Conservation (phyloP, 208 protist species). For the Herpetomonas tarakana region DNA sequence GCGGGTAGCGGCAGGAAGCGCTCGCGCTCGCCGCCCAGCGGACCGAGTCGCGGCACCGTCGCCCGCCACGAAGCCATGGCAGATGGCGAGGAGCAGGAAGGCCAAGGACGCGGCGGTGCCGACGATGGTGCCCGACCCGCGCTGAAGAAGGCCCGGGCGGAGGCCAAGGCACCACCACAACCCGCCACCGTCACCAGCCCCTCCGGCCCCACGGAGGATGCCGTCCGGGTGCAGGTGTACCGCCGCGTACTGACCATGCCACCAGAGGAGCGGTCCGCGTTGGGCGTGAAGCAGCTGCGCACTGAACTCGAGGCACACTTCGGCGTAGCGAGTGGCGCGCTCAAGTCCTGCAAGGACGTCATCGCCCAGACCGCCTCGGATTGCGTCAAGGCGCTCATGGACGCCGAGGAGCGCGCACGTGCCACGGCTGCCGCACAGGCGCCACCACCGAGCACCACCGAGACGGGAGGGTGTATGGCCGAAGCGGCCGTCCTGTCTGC, state of each 20-base stretch:
- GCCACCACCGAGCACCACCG: neutral
- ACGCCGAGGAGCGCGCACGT: constrained; percentile 37
- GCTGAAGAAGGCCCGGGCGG: neutral
- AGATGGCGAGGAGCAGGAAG: neutral
- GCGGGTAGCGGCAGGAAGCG: constrained; percentile 4
- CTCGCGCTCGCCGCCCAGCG: constrained; percentile 1
- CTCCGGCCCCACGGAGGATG: constrained; percentile 37
- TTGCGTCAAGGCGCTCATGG: constrained; percentile 57
- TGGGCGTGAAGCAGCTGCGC: constrained; percentile 69
- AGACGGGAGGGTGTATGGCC: neutral
- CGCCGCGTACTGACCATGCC: constrained; percentile 54
- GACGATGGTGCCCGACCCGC: neutral
- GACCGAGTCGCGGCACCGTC: neutral
- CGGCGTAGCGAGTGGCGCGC: constrained; percentile 25
- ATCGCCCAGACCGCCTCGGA: constrained; percentile 67
- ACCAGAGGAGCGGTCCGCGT: constrained; percentile 31
- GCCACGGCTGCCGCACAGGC: neutral
- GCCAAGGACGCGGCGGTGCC: too few species aligned
- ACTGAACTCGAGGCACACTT: constrained; percentile 53
- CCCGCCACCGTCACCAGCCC: constrained; percentile 2
- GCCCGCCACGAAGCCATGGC: constrained; percentile 15
- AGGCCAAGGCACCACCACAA: neutral
- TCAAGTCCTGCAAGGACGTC: constrained; percentile 49
- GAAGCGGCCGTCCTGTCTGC: too few species aligned
- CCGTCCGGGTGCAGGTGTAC: constrained; percentile 65